These are phyloP conservation scores for Globisporangium emineosum DNA, from an alignment of 352 stramenopile species.

Conservation along the genomic window DNA sequence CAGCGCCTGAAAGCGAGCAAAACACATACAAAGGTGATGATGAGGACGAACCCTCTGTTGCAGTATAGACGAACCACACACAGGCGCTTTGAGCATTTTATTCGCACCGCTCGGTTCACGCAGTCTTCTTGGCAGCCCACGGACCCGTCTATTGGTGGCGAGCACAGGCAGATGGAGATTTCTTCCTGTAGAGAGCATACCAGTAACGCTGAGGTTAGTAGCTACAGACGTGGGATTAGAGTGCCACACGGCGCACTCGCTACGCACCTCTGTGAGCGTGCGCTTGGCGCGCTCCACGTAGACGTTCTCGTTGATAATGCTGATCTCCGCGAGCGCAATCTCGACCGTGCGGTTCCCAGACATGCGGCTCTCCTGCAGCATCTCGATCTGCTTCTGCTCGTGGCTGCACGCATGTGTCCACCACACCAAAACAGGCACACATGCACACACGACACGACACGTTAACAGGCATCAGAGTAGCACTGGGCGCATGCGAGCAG, in stretches of 20 bases:
- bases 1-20: constrained; percentile 31
- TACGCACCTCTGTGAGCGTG: constrained; percentile 36
- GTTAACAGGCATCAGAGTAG: constrained; percentile 1
- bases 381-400: constrained; percentile 27
- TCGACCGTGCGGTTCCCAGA: constrained; percentile 66
- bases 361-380: constrained; percentile 53
- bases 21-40: neutral
- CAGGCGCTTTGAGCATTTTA: neutral
- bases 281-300: constrained; percentile 73
- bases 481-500: neutral
- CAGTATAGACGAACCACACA: neutral
- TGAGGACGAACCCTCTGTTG: neutral
- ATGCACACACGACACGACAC: neutral
- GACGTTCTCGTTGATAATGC: constrained; percentile 66
- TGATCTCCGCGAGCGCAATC: constrained; percentile 65
- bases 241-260: neutral
- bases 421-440: neutral
- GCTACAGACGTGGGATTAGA: neutral
- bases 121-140: constrained; percentile 72
- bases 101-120: constrained; percentile 62
- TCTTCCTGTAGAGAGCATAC: constrained; percentile 50
- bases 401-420: constrained; percentile 16
- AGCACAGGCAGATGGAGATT: constrained; percentile 58
- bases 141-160: constrained; percentile 27
- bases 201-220: neutral